Evolutionary conservation across 1,284 basidiomycete species (phyloP).

Genomic region (Inonotus hispidus): DNA sequence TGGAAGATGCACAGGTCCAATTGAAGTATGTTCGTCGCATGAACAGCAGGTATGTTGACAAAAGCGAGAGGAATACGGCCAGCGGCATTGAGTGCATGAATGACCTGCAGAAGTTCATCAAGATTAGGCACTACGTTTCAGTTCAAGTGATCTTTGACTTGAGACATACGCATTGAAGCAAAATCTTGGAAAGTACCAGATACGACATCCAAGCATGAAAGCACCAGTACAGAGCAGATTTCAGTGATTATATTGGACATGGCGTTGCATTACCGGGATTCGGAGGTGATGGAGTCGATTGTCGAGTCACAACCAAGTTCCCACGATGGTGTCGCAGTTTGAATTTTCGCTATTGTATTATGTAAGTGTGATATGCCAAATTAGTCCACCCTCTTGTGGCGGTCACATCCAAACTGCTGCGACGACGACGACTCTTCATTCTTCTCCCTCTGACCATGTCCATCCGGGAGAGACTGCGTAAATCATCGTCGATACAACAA

Average conservation of each 20-base stretch:
- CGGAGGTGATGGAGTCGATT: neutral
- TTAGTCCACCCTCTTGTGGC: neutral
- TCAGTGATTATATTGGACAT: constrained; percentile 1
- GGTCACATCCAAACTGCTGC: neutral
- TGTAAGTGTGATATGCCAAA: neutral
- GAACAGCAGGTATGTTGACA: neutral
- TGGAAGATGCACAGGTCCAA: neutral
- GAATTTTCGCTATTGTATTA: neutral
- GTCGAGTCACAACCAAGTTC: neutral
- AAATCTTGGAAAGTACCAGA: constrained; percentile 9
- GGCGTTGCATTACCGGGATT: neutral
- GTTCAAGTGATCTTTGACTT: no score
- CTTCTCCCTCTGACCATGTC: constrained; percentile 9
- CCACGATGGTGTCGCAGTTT: neutral
- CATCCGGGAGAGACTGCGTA: neutral
- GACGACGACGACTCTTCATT: constrained; percentile 1
- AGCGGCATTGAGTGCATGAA: constrained; percentile 8
- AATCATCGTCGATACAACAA: neutral
- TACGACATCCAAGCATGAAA: constrained; percentile 7
- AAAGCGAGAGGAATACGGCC: neutral
- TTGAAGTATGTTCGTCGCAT: neutral
- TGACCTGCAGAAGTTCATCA: constrained; percentile 1
- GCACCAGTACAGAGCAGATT: neutral
- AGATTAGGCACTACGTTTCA: neutral
- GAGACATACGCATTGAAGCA: neutral